These are phyloP conservation scores for Dissophora globulifera DNA, from an alignment of 192 early-diverging fungal genomes.

Conservation along the genomic window DNA sequence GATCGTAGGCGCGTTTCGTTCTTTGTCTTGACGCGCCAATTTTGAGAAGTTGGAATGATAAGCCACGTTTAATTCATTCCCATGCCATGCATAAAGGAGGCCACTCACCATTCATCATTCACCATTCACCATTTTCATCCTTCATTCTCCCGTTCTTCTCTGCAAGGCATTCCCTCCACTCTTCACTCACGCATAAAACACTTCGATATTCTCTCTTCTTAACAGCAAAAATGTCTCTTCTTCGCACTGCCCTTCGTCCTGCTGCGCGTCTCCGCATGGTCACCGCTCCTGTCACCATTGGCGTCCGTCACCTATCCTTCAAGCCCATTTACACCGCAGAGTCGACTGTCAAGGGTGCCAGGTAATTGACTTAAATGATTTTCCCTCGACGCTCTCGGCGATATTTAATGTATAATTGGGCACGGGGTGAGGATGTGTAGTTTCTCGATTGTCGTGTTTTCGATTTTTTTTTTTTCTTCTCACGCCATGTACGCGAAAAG, in stretches of 20 bases:
- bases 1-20: too few relatives aligned
- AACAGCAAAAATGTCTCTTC: conserved; percentile 34
- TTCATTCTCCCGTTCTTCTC: too few relatives aligned
- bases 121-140: too few relatives aligned
- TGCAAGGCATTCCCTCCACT: background rate
- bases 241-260: conserved; percentile 35
- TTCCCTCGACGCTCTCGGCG: conserved; percentile 15
- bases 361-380: conserved; percentile 41
- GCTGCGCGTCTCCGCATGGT: conserved; percentile 35
- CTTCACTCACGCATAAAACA: background rate
- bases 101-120: too few relatives aligned
- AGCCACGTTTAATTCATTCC: too few relatives aligned
- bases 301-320: conserved; percentile 49
- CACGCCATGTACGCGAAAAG: conserved; percentile 10
- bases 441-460: background rate
- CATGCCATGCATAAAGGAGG: too few relatives aligned
- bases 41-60: too few relatives aligned
- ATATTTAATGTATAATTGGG: too few relatives aligned
- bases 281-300: conserved; percentile 18
- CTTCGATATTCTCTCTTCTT: background rate
- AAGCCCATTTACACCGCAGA: conserved; percentile 70
- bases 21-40: too few relatives aligned
- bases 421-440: too few relatives aligned
- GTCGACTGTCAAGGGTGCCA: conserved; percentile 60
- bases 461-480: background rate